Evolutionary conservation across 139 green algal genomes (phyloP).

Genomic region (Chlorella sp.): DNA sequence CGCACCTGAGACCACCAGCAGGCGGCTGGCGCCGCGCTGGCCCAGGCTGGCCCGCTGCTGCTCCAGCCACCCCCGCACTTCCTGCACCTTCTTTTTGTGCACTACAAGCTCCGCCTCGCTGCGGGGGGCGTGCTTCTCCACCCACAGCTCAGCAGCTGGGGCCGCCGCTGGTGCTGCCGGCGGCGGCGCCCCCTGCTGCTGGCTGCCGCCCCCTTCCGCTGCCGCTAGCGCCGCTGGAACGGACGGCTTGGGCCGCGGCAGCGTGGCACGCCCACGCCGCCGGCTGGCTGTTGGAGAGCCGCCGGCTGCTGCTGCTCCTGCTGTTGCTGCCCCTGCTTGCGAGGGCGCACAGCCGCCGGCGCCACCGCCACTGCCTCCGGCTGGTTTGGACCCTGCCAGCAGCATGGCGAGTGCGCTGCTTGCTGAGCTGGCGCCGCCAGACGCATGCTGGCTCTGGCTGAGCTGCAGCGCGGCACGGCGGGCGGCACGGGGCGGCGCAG

Average conservation of each 20-base stretch:
- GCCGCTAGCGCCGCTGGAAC: background rate
- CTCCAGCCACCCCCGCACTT: constrained; percentile 71
- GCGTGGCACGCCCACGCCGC: background rate
- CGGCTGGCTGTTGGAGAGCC: background rate
- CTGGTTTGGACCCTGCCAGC: constrained; percentile 1
- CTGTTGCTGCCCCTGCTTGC: background rate
- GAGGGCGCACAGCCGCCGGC: background rate
- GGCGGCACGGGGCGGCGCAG: background rate
- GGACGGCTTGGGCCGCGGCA: background rate
- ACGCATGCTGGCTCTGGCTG: background rate
- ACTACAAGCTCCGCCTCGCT: constrained; percentile 59
- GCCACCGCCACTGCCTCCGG: background rate
- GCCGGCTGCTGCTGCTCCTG: background rate
- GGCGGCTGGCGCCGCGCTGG: background rate
- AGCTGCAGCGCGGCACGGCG: background rate
- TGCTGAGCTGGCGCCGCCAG: background rate
- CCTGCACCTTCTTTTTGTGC: constrained; percentile 75
- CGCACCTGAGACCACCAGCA: constrained; percentile 57
- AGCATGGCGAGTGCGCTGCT: background rate
- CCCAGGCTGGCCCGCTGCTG: constrained; percentile 21
- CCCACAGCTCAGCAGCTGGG: constrained; percentile 45
- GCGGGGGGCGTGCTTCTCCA: constrained; percentile 58
- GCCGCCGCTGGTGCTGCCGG: background rate
- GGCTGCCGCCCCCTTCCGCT: background rate
- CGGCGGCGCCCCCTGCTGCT: background rate